A percentile compares a stretch with the other conserved stretches of the same genome.
Conservation (phyloP, 139 green algal species). For the Astrephomene gubernaculifera region DNA sequence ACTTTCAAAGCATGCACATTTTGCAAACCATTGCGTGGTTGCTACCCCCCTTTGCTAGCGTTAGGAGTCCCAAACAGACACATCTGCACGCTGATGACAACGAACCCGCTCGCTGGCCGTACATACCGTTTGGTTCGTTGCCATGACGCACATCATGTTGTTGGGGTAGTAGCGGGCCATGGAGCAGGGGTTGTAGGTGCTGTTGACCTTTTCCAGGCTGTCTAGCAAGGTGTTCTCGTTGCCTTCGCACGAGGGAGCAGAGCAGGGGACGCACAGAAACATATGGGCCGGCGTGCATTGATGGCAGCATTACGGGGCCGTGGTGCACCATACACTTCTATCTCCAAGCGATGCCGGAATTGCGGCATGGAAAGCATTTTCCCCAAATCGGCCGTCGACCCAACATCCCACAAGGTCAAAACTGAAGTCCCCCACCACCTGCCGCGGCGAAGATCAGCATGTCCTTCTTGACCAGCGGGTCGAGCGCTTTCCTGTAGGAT, state of each 20-base stretch:
- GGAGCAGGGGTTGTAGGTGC: slow-evolving; percentile 36
- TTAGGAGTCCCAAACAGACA: no score
- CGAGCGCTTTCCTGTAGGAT: not conserved
- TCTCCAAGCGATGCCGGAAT: not conserved
- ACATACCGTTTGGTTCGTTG: slow-evolving; percentile 1
- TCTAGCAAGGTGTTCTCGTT: slow-evolving; percentile 15
- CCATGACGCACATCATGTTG: slow-evolving; percentile 34
- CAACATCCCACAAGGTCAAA: no score
- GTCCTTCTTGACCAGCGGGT: not conserved
- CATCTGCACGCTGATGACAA: no score
- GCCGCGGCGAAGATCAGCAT: slow-evolving; percentile 31
- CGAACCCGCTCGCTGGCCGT: no score
- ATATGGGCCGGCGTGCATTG: not conserved
- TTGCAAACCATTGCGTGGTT: no score
- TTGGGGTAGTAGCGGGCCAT: not conserved
- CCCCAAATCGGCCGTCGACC: no score
- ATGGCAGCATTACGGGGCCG: not conserved
- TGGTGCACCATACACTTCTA: not conserved
- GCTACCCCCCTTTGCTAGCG: no score
- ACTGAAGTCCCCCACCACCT: not conserved
- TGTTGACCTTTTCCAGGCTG: not conserved
- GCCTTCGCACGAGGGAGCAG: not conserved
- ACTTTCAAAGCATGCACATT: no score
- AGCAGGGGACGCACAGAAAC: not conserved
- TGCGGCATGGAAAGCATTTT: not conserved